Percentiles rank a stretch among this genome's conserved stretches.
These are phyloP conservation scores for Paraurostyla sp. DNA, from an alignment of 73 alveolate species.

Conservation along the genomic window DNA sequence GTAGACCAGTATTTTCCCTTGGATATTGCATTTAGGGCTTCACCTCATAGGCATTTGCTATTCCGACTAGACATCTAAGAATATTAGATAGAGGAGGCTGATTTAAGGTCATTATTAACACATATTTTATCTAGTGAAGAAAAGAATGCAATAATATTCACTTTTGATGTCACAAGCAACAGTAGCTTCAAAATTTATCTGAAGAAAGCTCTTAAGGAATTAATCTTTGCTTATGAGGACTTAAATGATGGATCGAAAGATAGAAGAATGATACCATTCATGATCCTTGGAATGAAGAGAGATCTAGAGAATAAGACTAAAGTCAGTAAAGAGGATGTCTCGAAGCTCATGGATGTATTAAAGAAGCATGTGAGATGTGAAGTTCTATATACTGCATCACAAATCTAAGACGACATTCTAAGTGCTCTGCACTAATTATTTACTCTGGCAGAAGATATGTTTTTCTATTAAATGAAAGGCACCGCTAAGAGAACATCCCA, in stretches of 20 bases:
- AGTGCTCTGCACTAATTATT: slow-evolving; percentile 2
- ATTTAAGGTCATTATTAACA: neutral
- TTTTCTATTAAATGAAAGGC: neutral
- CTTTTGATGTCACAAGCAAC: slow-evolving; percentile 20
- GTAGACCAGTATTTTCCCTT: slow-evolving; percentile 36
- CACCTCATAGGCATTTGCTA: neutral
- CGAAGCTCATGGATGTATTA: slow-evolving; percentile 3
- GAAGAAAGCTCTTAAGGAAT: slow-evolving; percentile 18
- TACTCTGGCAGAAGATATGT: slow-evolving; percentile 31
- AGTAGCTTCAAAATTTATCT: slow-evolving; percentile 10
- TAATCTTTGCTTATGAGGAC: slow-evolving; percentile 26
- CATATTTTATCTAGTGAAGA: slow-evolving; percentile 42
- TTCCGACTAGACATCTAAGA: slow-evolving; percentile 34
- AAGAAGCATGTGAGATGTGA: slow-evolving; percentile 42
- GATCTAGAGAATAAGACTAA: neutral
- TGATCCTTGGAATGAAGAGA: slow-evolving; percentile 46
- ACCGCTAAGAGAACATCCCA: too few species aligned
- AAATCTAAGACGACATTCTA: slow-evolving; percentile 20
- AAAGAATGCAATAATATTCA: slow-evolving; percentile 12
- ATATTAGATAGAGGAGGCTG: slow-evolving; percentile 21
- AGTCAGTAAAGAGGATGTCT: slow-evolving; percentile 33
- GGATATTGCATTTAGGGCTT: slow-evolving; percentile 17
- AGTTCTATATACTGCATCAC: slow-evolving; percentile 1
- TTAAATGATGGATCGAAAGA: slow-evolving; percentile 39
- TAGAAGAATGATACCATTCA: slow-evolving; percentile 43